Conservation (phyloP, 768 basidiomycete genomes). For the Vishniacozyma victoriae region DNA sequence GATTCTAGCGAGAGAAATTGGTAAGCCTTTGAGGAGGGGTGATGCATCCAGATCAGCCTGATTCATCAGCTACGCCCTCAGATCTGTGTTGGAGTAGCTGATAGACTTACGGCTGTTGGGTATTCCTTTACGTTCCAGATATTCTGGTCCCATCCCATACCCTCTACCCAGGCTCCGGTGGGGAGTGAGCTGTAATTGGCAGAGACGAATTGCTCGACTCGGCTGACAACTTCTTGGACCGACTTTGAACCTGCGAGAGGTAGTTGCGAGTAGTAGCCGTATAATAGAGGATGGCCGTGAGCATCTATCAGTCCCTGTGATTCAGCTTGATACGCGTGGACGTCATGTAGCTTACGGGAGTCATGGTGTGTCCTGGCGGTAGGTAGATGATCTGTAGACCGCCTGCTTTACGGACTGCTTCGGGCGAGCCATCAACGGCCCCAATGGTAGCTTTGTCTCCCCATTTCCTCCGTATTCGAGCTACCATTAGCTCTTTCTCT, state of each 20-base stretch:
- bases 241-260: constrained; percentile 28
- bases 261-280: constrained; percentile 38
- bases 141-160: constrained; percentile 93
- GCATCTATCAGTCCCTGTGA: constrained; percentile 40
- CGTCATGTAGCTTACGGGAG: constrained; percentile 20
- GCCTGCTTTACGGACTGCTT: constrained; percentile 1
- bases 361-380: constrained; percentile 25
- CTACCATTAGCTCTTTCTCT: background rate
- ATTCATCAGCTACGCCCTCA: background rate
- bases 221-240: constrained; percentile 18
- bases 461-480: constrained; percentile 15
- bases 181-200: constrained; percentile 11
- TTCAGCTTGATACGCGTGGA: background rate
- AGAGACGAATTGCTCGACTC: constrained; percentile 33
- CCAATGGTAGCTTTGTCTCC: constrained; percentile 11
- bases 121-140: constrained; percentile 57
- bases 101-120: constrained; percentile 62
- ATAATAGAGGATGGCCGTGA: constrained; percentile 40
- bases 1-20: constrained; percentile 67
- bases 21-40: constrained; percentile 60
- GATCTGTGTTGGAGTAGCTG: background rate
- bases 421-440: constrained; percentile 6
- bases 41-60: constrained; percentile 71
- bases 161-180: constrained; percentile 61
- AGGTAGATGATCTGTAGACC: constrained; percentile 26